Percentiles rank a stretch among this genome's conserved stretches.
phyloP scores from a whole-genome alignment of 2,329 filamentous ascomycete species.

The Orbilia oligospora region DNA sequence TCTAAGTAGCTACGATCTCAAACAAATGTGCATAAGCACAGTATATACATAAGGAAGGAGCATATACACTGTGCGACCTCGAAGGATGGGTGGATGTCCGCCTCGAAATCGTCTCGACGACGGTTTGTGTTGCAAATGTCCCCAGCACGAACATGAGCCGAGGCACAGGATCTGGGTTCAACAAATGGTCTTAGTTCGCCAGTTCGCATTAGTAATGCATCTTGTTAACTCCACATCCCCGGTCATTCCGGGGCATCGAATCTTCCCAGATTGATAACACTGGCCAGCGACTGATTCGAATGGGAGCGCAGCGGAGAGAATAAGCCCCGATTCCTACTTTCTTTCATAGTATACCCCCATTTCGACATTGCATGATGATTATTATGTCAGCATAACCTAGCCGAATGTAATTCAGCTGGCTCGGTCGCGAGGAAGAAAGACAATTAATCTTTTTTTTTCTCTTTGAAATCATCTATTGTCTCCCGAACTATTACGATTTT shows the following conservation, averaged over 20 bases:
- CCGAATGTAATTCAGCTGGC: constrained; percentile 20
- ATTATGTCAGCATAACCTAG: constrained; percentile 58
- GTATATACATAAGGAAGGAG: background rate
- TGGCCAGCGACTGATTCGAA: no score
- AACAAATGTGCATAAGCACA: background rate
- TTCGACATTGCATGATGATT: background rate
- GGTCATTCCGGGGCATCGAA: constrained; percentile 9
- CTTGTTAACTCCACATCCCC: constrained; percentile 25
- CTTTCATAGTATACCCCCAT: background rate
- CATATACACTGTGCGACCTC: background rate
- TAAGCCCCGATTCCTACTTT: constrained; percentile 33
- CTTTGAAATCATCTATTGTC: constrained; percentile 10
- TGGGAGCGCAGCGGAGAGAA: constrained; percentile 45
- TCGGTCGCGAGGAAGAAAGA: constrained; percentile 13
- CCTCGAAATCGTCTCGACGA: background rate
- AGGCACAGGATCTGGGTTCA: constrained; percentile 38
- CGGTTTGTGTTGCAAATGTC: constrained; percentile 38
- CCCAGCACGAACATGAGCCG: constrained; percentile 24
- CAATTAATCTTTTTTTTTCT: constrained; percentile 16
- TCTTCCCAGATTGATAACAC: background rate
- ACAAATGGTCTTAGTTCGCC: constrained; percentile 17
- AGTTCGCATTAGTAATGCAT: constrained; percentile 46
- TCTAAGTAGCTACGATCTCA: background rate
- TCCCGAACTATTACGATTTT: background rate
- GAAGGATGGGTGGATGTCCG: constrained; percentile 2